Conservation (phyloP, 495 filamentous ascomycete genomes). For the Cudoniella acicularis region DNA sequence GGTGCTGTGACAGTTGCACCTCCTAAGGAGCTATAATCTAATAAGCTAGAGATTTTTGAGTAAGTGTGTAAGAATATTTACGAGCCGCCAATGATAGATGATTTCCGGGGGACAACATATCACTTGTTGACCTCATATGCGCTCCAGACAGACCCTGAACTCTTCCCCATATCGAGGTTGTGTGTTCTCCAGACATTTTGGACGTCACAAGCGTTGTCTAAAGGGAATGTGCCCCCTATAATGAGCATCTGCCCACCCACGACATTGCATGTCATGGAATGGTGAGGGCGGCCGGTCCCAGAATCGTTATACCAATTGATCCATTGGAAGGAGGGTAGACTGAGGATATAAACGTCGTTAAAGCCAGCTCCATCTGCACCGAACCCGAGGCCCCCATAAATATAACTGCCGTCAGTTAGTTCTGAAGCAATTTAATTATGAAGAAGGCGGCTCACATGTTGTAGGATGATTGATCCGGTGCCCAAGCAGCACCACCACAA, state of each 20-base stretch:
- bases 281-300: conserved; percentile 36
- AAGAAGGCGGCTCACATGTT: conserved; percentile 43
- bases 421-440: not conserved
- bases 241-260: conserved; percentile 43
- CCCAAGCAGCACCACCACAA: conserved; percentile 50
- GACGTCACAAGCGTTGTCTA: conserved; percentile 27
- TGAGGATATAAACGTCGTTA: conserved; percentile 56
- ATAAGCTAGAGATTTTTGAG: not conserved
- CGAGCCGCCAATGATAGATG: not conserved
- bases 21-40: not conserved
- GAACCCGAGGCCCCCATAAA: conserved; percentile 47
- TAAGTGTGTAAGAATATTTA: not conserved
- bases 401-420: conserved; percentile 34
- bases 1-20: not conserved
- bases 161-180: conserved; percentile 41
- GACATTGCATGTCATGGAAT: conserved; percentile 48
- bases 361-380: conserved; percentile 37
- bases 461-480: conserved; percentile 49
- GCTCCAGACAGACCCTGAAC: conserved; percentile 38
- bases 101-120: not conserved
- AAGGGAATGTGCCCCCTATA: conserved; percentile 40
- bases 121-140: not conserved
- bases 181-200: conserved; percentile 35
- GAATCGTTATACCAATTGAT: conserved; percentile 41
- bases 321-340: conserved; percentile 55